Base-by-base conservation (phyloP, 371 early-diverging fungal species). In the Gilbertella persicaria region DNA sequence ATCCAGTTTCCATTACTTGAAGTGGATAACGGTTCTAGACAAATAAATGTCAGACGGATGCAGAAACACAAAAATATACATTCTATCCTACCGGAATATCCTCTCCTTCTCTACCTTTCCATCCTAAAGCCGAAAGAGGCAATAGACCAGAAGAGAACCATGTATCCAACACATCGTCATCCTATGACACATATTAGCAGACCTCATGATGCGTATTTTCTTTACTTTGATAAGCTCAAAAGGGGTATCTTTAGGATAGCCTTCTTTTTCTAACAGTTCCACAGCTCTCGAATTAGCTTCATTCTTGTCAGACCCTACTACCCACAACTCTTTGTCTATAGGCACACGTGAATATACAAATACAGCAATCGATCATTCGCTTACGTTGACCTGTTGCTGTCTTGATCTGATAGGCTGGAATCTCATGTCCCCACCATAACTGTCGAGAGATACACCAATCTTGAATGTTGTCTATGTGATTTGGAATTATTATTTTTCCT, bases 401-500 rank as follows among this genome's bases (percentile, higher is more conserved):
- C 29, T 66, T 64, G 40, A 96, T 71, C 25, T 80, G 83, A 75
- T 97, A 99, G 2, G 98, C 97, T n/a, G 99, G 99, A 53, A 99
- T 91, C 43, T 92, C 85, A 65, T 99, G 99, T 14, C 99, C 99
- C 99, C 99, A 99, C 98, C 99, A 99, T 42, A 99, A 72, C 71
- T 99, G 99, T 41, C 99, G 84, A 9, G 97, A 97, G 29, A 97
- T 88, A 57, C 98, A 99, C 99, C 99, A 99, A 71, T 99, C 99
- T 64, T 95, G 90, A 42, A 92, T 91, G 58, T 92, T 93, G 49
- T 90, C 90, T 71, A 52, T 47, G 23, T 30, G 40, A 47, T 36
- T 21, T 58, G 46, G 44, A 24, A 9, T 43, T 38, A 40, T 38
- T 42, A 39, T 25, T 21, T 14, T 19, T 19, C 13, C 13, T 9